Percentiles rank a stretch among this genome's conserved stretches.
Evolutionary conservation across 306 rosid species (phyloP).

Genomic region (Inga oerstediana): DNA sequence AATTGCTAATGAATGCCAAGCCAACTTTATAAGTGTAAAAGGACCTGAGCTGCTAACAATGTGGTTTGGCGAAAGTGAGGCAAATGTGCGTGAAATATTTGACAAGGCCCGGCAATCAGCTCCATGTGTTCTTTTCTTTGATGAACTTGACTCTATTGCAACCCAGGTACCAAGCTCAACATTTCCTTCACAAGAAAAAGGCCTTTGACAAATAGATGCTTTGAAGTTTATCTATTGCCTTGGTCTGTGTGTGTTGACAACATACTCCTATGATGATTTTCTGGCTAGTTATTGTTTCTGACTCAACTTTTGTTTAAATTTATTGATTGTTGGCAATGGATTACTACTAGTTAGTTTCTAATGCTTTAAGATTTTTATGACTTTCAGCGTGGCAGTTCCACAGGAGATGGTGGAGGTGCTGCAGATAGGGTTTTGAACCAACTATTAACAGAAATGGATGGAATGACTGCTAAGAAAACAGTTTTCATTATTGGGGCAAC

Average conservation of each 20-base stretch:
- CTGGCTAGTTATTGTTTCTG: neutral
- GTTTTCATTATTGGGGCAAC: constrained; percentile 77
- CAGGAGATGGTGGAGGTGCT: constrained; percentile 75
- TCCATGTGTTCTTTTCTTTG: constrained; percentile 81
- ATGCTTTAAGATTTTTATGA: constrained; percentile 19
- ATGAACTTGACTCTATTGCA: constrained; percentile 77
- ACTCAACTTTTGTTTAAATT: neutral
- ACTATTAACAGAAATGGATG: constrained; percentile 79
- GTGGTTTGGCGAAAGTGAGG: constrained; percentile 87
- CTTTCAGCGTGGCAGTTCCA: constrained; percentile 60
- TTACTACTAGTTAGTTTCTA: constrained; percentile 12
- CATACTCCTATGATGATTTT: neutral
- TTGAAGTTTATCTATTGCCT: neutral
- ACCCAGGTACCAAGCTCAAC: constrained; percentile 51
- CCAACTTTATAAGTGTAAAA: constrained; percentile 71
- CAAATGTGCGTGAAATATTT: constrained; percentile 72
- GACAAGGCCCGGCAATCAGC: constrained; percentile 77
- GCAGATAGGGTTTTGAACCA: constrained; percentile 80
- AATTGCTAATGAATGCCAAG: constrained; percentile 73
- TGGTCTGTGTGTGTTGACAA: neutral
- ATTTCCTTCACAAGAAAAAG: neutral
- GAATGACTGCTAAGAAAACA: constrained; percentile 71
- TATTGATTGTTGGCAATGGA: neutral
- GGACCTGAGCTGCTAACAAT: constrained; percentile 75
- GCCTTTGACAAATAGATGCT: neutral